Evolutionary conservation across 2,329 filamentous ascomycete genomes (phyloP).

Genomic region (Pezicula neosporulosa): DNA sequence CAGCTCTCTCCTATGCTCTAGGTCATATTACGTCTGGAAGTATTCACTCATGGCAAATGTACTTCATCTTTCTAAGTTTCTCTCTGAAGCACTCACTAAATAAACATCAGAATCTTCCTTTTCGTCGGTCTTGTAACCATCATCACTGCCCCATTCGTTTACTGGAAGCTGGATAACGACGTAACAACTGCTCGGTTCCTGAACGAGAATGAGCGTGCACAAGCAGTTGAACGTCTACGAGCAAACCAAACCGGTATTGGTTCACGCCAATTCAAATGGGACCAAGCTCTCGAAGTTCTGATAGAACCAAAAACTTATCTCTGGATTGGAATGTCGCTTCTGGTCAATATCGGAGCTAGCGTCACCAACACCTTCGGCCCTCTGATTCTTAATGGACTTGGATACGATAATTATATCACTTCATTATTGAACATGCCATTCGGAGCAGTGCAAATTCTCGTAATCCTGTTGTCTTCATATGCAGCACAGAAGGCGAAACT

Average conservation of each 20-base stretch:
- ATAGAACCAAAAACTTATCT: conserved; percentile 52
- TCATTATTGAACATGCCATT: conserved; percentile 67
- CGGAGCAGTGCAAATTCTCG: conserved; percentile 55
- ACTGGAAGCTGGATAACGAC: conserved; percentile 57
- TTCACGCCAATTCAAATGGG: conserved; percentile 64
- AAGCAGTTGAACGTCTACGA: conserved; percentile 69
- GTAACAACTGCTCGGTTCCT: conserved; percentile 48
- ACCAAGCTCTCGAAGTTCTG: conserved; percentile 54
- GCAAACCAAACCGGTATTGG: conserved; percentile 74
- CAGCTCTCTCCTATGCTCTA: conserved; percentile 27
- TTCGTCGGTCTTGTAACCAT: conserved; percentile 61
- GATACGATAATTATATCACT: conserved; percentile 53
- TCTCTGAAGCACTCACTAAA: conserved; percentile 40
- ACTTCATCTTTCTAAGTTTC: conserved; percentile 3
- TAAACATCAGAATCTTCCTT: conserved; percentile 64
- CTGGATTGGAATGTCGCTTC: conserved; percentile 56
- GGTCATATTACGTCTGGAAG: conserved; percentile 39
- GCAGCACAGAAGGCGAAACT: conserved; percentile 52
- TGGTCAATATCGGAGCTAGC: conserved; percentile 61
- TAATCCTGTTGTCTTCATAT: conserved; percentile 57
- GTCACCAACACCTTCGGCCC: conserved; percentile 65
- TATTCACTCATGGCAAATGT: conserved; percentile 34
- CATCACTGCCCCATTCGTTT: conserved; percentile 52
- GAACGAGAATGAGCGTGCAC: conserved; percentile 60
- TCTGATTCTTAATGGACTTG: conserved; percentile 57